Evolutionary conservation across 1,284 basidiomycete genomes (phyloP).

Genomic region (Veloboletus limbatus): DNA sequence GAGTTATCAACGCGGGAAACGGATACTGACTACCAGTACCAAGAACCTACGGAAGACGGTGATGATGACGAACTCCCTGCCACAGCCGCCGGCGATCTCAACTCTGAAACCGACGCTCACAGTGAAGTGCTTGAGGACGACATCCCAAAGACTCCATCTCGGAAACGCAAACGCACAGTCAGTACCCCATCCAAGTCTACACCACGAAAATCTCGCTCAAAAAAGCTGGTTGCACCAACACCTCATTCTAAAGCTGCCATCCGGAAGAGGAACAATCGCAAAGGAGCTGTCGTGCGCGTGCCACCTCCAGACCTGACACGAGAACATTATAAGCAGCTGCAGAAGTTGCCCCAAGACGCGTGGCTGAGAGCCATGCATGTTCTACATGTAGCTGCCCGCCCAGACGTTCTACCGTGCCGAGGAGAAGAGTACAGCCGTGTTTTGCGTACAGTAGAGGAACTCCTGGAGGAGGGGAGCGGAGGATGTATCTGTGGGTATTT

Average conservation of each 20-base stretch:
- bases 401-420: conserved; percentile 87
- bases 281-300: conserved; percentile 34
- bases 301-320: conserved; percentile 37
- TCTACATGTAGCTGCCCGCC: conserved; percentile 91
- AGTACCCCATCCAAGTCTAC: conserved; percentile 30
- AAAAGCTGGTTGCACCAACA: conserved; percentile 51
- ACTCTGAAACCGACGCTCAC: conserved; percentile 11
- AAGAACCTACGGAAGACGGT: conserved; percentile 11
- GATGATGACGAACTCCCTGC: conserved; percentile 18
- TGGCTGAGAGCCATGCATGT: conserved; percentile 85
- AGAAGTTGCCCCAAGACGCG: conserved; percentile 64
- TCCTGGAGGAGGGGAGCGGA: conserved; percentile 90
- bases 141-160: conserved; percentile 38
- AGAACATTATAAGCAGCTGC: conserved; percentile 37
- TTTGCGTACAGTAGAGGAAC: conserved; percentile 75
- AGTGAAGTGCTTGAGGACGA: conserved; percentile 13
- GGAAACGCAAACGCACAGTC: conserved; percentile 36
- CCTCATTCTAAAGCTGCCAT: conserved; percentile 67
- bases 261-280: conserved; percentile 37
- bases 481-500: conserved; percentile 85
- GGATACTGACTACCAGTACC: conserved; percentile 24
- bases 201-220: conserved; percentile 31
- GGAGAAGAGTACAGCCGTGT: conserved; percentile 85
- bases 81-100: background rate
- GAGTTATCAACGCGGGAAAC: conserved; percentile 15